Evolutionary conservation across 169 alveolate species (phyloP), one percentile per base, ranked within the genome.

Genomic region (Plasmodium vivax): DNA sequence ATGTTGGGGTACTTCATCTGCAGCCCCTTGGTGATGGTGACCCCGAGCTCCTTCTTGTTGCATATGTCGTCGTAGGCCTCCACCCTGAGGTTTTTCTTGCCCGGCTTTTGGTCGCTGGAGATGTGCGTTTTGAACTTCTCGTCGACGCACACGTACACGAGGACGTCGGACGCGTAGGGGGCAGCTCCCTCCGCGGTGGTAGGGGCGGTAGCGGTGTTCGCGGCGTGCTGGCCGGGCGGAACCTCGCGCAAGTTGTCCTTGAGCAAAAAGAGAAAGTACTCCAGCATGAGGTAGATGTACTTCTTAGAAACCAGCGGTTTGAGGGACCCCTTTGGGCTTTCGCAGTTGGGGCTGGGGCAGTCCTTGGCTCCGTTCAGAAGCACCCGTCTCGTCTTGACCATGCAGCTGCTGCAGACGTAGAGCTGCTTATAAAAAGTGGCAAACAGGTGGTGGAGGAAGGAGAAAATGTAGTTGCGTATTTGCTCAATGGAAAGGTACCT

Each of bases 331-430:
- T 93, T 93, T 0, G 45, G 72, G n/a, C 87, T 75, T 62, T 93
- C 93, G 36, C 97, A 95, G 36, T 93, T 95, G 1, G 73, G 12
- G 14, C 92, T 94, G 0, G 97, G 97, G 32, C 97, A 95, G 73
- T 93, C 93, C 36, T 85, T 82, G 9, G 82, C 73, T 5, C 83
- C 93, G 10, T 90, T 95, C 19, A 95, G 80, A 6, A 93, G 38
- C 4, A 95, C 79, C n/a, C 97, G 83, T 77, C 95, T 87, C 36
- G 97, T 95, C 90, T 88, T 80, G 38, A 82, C n/a, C 19, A 74
- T 19, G 51, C 95, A 91, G 10, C 72, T 72, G 16, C 72, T 81
- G 9, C 95, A 91, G 6, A 91, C 77, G 82, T 91, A 91, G 14
- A 82, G 36, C 27, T 91, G 95, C 71, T 91, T 91, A 32, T 91